These are phyloP conservation scores for Tylopilus sp. DNA, from an alignment of 768 basidiomycete genomes.

Conservation along the genomic window DNA sequence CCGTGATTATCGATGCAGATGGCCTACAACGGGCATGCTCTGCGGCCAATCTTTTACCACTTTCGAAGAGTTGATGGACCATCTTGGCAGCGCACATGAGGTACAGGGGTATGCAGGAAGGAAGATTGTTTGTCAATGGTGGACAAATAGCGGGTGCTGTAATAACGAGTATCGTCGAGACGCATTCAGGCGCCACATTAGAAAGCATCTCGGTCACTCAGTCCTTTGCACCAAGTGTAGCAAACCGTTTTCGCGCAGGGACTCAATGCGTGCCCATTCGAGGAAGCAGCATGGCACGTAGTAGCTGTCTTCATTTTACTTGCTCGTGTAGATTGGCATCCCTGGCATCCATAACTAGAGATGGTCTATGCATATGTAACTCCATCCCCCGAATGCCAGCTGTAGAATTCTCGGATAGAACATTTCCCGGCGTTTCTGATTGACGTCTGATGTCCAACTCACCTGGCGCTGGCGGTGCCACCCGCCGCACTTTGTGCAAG, in stretches of 20 bases:
- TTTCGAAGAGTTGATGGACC: slow-evolving; percentile 7
- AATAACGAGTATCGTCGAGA: background rate
- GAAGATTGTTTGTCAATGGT: slow-evolving; percentile 6
- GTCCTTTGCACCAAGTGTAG: background rate
- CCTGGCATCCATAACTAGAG: background rate
- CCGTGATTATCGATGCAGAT: background rate
- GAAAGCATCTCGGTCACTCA: background rate
- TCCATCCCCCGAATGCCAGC: background rate
- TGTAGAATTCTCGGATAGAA: background rate
- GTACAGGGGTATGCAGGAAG: background rate
- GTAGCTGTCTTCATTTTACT: background rate
- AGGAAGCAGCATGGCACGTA: background rate
- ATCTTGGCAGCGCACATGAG: background rate
- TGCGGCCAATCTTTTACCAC: background rate
- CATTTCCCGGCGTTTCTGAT: background rate
- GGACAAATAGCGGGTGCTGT: background rate
- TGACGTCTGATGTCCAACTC: background rate
- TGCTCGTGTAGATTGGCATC: background rate
- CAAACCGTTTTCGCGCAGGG: slow-evolving; percentile 2
- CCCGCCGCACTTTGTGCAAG: background rate
- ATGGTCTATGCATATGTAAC: background rate
- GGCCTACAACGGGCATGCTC: background rate
- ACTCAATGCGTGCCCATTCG: slow-evolving; percentile 1
- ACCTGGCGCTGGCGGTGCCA: background rate
- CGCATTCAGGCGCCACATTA: slow-evolving; percentile 6